Evolutionary conservation across 179 eudicot genomes (phyloP).

Genomic region (Drosera spatulata): DNA sequence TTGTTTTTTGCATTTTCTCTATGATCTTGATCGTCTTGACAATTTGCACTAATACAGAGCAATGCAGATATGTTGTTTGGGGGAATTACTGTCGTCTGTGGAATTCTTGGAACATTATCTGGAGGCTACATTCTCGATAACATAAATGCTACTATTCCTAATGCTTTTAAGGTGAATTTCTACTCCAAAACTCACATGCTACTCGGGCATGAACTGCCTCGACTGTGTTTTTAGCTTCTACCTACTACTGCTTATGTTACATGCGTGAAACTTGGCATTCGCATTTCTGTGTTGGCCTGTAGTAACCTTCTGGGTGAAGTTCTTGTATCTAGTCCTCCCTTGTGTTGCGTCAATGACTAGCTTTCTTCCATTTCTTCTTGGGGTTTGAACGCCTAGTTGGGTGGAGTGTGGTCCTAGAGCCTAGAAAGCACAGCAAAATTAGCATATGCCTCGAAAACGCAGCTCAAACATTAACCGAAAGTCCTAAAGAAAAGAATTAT

Average conservation of each 20-base stretch:
- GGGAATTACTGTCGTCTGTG: constrained; percentile 60
- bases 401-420: no score
- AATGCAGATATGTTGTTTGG: constrained; percentile 78
- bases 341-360: no score
- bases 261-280: not conserved
- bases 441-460: no score
- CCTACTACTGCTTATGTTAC: not conserved
- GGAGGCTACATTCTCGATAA: constrained; percentile 73
- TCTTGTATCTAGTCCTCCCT: no score
- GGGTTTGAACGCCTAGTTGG: no score
- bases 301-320: not conserved
- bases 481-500: no score
- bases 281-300: not conserved
- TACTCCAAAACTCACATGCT: not conserved
- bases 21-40: not conserved
- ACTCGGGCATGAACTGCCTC: not conserved
- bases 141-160: constrained; percentile 59
- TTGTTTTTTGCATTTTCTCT: not conserved
- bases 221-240: not conserved
- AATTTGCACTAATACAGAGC: constrained; percentile 22
- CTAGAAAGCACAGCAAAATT: no score
- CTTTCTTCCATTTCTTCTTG: no score
- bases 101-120: constrained; percentile 63
- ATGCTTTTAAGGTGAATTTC: constrained; percentile 73
- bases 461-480: no score